phyloP scores from a whole-genome alignment of 2,329 filamentous ascomycete species.

The Aspergillus japonicus region DNA sequence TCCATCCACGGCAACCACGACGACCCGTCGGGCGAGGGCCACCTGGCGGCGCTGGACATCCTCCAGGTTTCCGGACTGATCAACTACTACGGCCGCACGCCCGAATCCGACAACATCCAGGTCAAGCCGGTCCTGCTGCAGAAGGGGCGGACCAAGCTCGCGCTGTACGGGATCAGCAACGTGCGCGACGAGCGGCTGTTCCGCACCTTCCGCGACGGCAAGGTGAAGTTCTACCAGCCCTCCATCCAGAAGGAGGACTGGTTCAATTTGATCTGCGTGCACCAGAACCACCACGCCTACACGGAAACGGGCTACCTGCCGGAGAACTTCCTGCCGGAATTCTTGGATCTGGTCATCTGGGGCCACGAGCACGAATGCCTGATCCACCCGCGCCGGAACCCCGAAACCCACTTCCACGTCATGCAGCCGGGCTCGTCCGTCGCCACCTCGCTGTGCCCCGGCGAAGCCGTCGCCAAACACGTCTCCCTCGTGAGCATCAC shows the following conservation, averaged over 20 bases:
- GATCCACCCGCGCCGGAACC: conserved; percentile 79
- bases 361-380: conserved; percentile 96
- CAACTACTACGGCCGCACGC: conserved; percentile 93
- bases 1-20: conserved; percentile 99
- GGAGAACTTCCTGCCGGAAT: conserved; percentile 87
- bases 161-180: conserved; percentile 91
- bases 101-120: conserved; percentile 89
- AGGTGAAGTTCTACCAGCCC: conserved; percentile 90
- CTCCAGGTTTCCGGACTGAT: conserved; percentile 86
- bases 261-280: conserved; percentile 94
- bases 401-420: conserved; percentile 87
- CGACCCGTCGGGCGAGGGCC: conserved; percentile 93
- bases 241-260: conserved; percentile 78
- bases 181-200: conserved; percentile 94
- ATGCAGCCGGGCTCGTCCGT: conserved; percentile 98
- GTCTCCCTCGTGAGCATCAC: conserved; percentile 82
- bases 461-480: conserved; percentile 88
- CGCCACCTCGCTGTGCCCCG: conserved; percentile 84
- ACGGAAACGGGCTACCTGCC: conserved; percentile 92
- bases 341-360: conserved; percentile 90
- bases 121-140: conserved; percentile 90
- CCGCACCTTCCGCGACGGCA: conserved; percentile 86
- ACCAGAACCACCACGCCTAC: conserved; percentile 93
- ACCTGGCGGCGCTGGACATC: conserved; percentile 85
- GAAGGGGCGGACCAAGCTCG: conserved; percentile 89